These are phyloP conservation scores for Vigna nakashimae DNA, from an alignment of 306 rosid species.

Conservation along the genomic window DNA sequence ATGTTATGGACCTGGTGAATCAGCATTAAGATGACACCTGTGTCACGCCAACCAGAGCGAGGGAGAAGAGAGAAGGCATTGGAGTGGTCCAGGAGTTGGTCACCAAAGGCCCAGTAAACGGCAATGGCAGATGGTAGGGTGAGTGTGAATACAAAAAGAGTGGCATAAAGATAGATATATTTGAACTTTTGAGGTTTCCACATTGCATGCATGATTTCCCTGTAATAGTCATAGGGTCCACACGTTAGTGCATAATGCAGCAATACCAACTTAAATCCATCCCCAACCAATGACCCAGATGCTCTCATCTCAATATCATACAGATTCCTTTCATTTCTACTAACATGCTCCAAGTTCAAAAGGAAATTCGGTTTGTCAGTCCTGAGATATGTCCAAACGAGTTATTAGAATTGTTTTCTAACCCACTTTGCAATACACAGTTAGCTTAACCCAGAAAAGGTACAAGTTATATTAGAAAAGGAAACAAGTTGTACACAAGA, in stretches of 20 bases:
- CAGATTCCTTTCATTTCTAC: constrained; percentile 23
- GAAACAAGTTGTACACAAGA: constrained; percentile 19
- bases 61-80: constrained; percentile 93
- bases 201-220: constrained; percentile 99
- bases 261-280: constrained; percentile 18
- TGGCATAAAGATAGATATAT: constrained; percentile 77
- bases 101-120: constrained; percentile 97
- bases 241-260: constrained; percentile 35
- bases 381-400: constrained; percentile 31
- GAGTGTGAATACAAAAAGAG: constrained; percentile 86
- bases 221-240: constrained; percentile 48
- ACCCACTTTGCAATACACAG: constrained; percentile 23
- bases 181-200: constrained; percentile 97
- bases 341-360: constrained; percentile 20
- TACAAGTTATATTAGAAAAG: constrained; percentile 11
- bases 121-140: constrained; percentile 90
- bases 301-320: constrained; percentile 6
- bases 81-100: constrained; percentile 75
- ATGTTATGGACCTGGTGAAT: constrained; percentile 80
- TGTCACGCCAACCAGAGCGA: constrained; percentile 73
- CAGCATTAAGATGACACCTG: constrained; percentile 82
- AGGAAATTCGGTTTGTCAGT: constrained; percentile 20
- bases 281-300: constrained; percentile 15
- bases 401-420: constrained; percentile 33
- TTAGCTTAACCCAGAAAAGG: neutral